Evolutionary conservation across 257 asterid species (phyloP), one percentile per base, ranked within the genome.

Genomic region (Petunia secreta): DNA sequence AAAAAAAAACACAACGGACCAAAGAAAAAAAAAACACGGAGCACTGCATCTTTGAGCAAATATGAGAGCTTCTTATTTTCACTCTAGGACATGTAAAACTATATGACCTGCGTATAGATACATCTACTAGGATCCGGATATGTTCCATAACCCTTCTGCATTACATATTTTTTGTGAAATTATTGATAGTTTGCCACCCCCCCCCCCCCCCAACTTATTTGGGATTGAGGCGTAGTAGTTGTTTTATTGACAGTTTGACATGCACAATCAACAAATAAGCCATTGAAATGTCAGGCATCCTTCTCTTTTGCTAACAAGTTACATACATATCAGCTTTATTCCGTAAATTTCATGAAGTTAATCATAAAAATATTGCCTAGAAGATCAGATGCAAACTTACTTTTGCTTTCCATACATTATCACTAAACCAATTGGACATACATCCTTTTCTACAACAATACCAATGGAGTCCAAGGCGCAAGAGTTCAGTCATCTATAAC

Each of bases 371-470:
- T 25, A 25, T 48, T 71, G 60, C 13, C 34, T 50, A 6, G 77
- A 71, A 48, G 77, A 71, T 71, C 43, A 71, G 44, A 71, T 71
- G 60, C 36, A 44, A 34, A 71, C 44, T 48, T 71, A 48, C 2
- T 34, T 71, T 71, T 48, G n/a, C 44, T 48, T 71, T 36, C 40
- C 62, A 36, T 71, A 25, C 34, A 67, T 14, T 67, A 67, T 43
- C 38, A 67, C 36, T n/a, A 67, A 40, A 67, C 13, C 75, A 67
- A 67, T 50, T 48, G 77, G 44, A 50, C 60, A 71, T 34, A 11
- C 41, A 71, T 40, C 16, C 7, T 71, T 50, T 48, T 10, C 13
- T 48, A 43, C 10, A 69, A 48, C 62, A 71, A 48, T 34, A 48
- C 62, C 10, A 48, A 25, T 41, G 34, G 41, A 48, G 34, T 71